phyloP scores from a whole-genome alignment of 345 rosid genomes.

The Salix caprea region DNA sequence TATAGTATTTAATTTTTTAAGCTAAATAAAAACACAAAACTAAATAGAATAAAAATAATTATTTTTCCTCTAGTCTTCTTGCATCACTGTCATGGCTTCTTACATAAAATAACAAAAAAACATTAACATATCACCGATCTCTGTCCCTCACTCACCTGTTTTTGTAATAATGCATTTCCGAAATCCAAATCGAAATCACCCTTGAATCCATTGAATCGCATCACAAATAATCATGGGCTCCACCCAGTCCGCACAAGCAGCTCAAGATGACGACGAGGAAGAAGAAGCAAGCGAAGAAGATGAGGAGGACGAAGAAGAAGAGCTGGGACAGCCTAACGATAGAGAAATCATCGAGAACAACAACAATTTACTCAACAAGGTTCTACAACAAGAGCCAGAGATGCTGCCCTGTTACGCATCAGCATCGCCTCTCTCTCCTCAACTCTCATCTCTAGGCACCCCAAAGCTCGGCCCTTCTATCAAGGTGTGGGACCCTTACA shows the following conservation, averaged over 20 bases:
- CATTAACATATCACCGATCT: not conserved
- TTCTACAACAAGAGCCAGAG: conserved; percentile 85
- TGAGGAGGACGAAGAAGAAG: conserved; percentile 36
- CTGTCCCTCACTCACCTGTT: not conserved
- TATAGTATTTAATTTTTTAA: no score
- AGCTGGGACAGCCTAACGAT: conserved; percentile 31
- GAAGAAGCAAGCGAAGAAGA: conserved; percentile 37
- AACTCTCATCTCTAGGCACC: conserved; percentile 79
- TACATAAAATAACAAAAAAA: not conserved
- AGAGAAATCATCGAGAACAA: conserved; percentile 15
- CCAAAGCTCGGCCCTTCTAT: conserved; percentile 85
- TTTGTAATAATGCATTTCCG: not conserved
- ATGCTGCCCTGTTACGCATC: conserved; percentile 88
- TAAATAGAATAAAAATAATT: no score
- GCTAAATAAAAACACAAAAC: no score
- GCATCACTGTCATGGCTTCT: no score
- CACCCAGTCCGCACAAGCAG: conserved; percentile 46
- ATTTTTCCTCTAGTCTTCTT: no score
- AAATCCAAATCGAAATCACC: not conserved
- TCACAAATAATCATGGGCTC: conserved; percentile 49
- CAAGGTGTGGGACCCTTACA: conserved; percentile 96
- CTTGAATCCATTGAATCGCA: not conserved
- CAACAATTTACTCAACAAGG: conserved; percentile 62
- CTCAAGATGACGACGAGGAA: conserved; percentile 46
- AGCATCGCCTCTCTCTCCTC: conserved; percentile 90